Evolutionary conservation across 345 rosid species (phyloP), one percentile per base, ranked within the genome.

Genomic region (Eucalyptus microcorys): DNA sequence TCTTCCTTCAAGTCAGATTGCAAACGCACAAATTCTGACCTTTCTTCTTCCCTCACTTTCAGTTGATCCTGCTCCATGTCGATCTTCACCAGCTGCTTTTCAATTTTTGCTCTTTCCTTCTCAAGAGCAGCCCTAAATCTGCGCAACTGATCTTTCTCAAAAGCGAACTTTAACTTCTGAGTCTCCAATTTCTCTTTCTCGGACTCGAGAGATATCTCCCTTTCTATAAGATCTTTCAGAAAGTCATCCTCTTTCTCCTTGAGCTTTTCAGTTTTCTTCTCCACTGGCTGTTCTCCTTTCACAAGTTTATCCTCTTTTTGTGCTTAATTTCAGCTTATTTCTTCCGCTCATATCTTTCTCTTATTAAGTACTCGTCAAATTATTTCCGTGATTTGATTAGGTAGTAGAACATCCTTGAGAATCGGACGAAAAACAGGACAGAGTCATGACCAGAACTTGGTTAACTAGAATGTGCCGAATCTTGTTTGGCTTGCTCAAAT

Each of bases 321-420:
- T 98, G 99, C 88, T 94, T 94, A 90, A 95, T 92, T 90, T 97
- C 99, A 90, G 93, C 93, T 92, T 95, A 97, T 92, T 94, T 94
- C 92, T 95, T 97, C 93, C 95, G 97, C 87, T 97, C 98, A 83
- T 81, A 50, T 89, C 94, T 93, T 92, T 93, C 96, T 93, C 91
- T 93, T 92, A 91, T 95, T 89, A 95, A 88, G 57, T 95, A 95
- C 85, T 93, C 97, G 66, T 98, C 96, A 49, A 95, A 40, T 88
- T 94, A 90, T 90, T 4, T 92, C 87, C 95, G 59, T 27, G 97
- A 96, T 90, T 96, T 98, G 71, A 96, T 96, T 94, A 95, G 93
- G 90, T 93, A 93, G 86, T 89, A 89, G 57, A 89, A 89, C 88
- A 89, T 86, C 40, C 90, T 89, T 55, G 32, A 88, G 10, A 79